phyloP scores from a whole-genome alignment of 139 green algal genomes.

The Desmodesmus armatus region DNA sequence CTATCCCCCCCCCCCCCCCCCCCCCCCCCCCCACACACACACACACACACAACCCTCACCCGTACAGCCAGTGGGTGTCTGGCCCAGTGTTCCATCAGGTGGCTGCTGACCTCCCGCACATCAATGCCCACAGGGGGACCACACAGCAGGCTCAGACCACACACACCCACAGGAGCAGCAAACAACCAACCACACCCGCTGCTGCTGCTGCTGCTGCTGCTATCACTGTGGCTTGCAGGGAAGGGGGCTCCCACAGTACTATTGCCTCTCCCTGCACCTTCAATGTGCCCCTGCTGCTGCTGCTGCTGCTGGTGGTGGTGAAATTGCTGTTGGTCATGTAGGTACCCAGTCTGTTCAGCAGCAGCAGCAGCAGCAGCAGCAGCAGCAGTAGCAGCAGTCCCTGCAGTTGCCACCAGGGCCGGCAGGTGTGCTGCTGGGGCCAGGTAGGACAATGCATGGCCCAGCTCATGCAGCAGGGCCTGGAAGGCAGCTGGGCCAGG shows the following conservation, averaged over 20 bases:
- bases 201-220: conserved; percentile 10
- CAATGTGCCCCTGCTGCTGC: conserved; percentile 1
- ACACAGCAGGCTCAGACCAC: conserved; percentile 4
- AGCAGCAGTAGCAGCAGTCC: no score
- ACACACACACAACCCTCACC: not conserved
- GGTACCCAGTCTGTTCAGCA: not conserved
- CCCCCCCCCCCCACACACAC: no score
- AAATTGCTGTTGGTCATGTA: not conserved
- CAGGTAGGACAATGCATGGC: conserved; percentile 26
- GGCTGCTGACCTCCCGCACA: conserved; percentile 34
- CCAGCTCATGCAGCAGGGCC: conserved; percentile 30
- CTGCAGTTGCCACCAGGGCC: no score
- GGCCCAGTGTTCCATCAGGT: conserved; percentile 23
- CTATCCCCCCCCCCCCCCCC: no score
- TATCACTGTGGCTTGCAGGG: not conserved
- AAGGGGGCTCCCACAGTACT: not conserved
- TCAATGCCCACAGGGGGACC: conserved; percentile 23
- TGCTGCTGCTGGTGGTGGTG: not conserved
- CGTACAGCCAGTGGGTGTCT: conserved; percentile 1
- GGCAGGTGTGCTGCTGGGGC: not conserved
- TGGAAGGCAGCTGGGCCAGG: conserved; percentile 30
- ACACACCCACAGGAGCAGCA: not conserved
- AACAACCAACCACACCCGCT: not conserved
- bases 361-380: no score
- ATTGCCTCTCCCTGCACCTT: conserved; percentile 1